Evolutionary conservation across 148 eudicot species (phyloP).

Genomic region (Silene latifolia): DNA sequence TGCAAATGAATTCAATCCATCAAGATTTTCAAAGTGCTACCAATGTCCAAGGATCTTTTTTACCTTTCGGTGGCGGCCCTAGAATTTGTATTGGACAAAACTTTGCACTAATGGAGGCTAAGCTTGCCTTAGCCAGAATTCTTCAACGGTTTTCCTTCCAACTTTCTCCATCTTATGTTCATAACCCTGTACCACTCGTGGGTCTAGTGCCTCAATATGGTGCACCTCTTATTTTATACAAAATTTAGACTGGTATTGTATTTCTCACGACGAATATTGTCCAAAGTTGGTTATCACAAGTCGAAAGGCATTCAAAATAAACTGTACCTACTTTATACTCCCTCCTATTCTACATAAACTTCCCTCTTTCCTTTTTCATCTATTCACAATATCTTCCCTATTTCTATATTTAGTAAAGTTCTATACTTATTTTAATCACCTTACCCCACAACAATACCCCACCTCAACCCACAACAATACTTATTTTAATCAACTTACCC

Average conservation of each 20-base stretch:
- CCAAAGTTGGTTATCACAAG: no score
- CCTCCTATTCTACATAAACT: no score
- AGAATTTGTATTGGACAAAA: conserved; percentile 36
- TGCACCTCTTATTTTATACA: conserved; percentile 26
- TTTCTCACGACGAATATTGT: no score
- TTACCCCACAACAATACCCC: no score
- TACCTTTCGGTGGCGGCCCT: conserved; percentile 23
- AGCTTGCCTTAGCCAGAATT: conserved; percentile 45
- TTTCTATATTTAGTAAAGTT: no score
- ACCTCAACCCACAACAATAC: no score
- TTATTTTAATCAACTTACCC: no score
- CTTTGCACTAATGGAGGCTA: conserved; percentile 42
- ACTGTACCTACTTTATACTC: no score
- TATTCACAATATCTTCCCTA: no score
- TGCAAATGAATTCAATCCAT: conserved; percentile 23
- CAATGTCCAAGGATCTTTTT: conserved; percentile 4
- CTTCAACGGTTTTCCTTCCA: conserved; percentile 41
- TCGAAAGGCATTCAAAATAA: no score
- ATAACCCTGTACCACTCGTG: conserved; percentile 36
- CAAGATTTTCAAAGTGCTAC: conserved; percentile 20
- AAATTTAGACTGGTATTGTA: neutral
- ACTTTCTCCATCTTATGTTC: conserved; percentile 42
- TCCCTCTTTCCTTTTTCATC: no score
- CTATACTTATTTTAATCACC: no score
- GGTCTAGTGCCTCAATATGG: conserved; percentile 35